Percentiles rank a stretch among this genome's conserved stretches.
phyloP scores from a whole-genome alignment of 768 basidiomycete genomes.

The Gelatoporia subvermispora region DNA sequence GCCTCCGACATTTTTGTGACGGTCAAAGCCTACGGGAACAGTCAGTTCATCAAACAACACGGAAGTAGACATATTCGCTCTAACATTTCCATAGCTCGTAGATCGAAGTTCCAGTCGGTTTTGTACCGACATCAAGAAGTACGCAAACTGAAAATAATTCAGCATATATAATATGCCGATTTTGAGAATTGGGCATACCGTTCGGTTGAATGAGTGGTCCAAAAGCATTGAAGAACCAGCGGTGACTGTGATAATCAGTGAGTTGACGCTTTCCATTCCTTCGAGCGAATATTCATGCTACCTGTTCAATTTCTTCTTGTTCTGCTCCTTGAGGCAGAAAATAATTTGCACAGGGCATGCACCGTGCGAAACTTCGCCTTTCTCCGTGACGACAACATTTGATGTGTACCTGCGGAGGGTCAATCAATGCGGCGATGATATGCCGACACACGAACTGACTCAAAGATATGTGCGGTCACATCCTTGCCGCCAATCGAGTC shows the following conservation, averaged over 20 bases:
- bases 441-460: constrained; percentile 42
- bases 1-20: constrained; percentile 81
- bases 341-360: constrained; percentile 80
- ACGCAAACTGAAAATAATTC: constrained; percentile 57
- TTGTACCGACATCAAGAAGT: constrained; percentile 92
- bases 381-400: constrained; percentile 70
- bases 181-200: constrained; percentile 39
- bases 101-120: constrained; percentile 90
- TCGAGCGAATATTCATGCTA: not conserved
- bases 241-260: constrained; percentile 44
- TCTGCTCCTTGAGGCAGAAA: constrained; percentile 92
- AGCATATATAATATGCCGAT: no score
- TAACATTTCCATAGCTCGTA: constrained; percentile 94
- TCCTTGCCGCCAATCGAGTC: constrained; percentile 86
- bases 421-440: not conserved
- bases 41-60: not conserved
- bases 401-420: constrained; percentile 58
- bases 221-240: constrained; percentile 98
- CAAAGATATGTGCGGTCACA: constrained; percentile 91
- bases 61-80: constrained; percentile 2
- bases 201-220: constrained; percentile 84
- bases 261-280: not conserved
- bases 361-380: constrained; percentile 74
- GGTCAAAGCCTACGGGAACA: constrained; percentile 56
- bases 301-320: constrained; percentile 93